phyloP scores from a whole-genome alignment of 345 rosid species.

The Psidium guajava region DNA sequence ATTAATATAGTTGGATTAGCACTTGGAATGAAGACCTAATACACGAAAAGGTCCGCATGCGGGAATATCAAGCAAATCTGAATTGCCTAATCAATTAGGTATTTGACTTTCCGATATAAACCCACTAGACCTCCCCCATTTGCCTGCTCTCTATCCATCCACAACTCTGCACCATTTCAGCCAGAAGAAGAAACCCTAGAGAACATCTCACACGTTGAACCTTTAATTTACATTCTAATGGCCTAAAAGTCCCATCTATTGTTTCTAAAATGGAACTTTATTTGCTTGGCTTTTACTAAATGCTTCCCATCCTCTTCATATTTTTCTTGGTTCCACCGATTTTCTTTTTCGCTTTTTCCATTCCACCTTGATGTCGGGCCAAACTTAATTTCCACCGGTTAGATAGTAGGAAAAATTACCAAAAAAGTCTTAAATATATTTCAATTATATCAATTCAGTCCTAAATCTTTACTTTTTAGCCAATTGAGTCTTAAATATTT shows the following conservation, averaged over 20 bases:
- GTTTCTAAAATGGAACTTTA: not conserved
- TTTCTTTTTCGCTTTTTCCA: not conserved
- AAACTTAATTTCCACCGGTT: not conserved
- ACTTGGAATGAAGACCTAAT: slow-evolving; percentile 4
- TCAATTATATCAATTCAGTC: too few relatives aligned
- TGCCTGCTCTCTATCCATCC: not conserved
- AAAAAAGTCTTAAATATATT: too few relatives aligned
- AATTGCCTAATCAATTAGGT: slow-evolving; percentile 1
- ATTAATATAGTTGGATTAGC: slow-evolving; percentile 2
- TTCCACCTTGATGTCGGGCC: not conserved
- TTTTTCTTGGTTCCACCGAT: not conserved
- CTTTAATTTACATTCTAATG: not conserved
- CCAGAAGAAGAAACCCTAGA: not conserved
- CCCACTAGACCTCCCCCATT: not conserved
- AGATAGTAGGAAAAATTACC: not conserved
- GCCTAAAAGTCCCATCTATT: not conserved
- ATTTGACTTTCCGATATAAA: not conserved
- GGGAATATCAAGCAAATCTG: not conserved
- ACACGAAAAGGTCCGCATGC: not conserved
- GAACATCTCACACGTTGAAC: not conserved
- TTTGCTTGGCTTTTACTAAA: not conserved
- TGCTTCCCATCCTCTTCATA: not conserved
- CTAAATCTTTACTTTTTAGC: too few relatives aligned
- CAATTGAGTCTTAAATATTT: too few relatives aligned
- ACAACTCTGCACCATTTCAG: not conserved